phyloP scores from a whole-genome alignment of 1,284 basidiomycete species.

The Gastroboletus turbinatus region DNA sequence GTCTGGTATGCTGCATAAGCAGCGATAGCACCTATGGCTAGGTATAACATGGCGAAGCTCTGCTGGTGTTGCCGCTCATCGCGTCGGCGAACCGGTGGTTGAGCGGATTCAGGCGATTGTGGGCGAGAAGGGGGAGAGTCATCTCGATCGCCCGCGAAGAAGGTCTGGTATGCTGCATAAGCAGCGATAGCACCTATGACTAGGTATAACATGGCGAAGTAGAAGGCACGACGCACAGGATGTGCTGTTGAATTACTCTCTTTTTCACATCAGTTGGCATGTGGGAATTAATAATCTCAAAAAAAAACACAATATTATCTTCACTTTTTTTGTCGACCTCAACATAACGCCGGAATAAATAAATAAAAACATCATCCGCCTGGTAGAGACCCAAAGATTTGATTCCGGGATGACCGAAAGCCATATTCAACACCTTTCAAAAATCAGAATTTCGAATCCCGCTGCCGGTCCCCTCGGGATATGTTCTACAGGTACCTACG shows the following conservation, averaged over 20 bases:
- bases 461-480: too few species aligned
- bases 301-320: too few species aligned
- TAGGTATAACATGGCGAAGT: slow-evolving; percentile 19
- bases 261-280: too few species aligned
- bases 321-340: too few species aligned
- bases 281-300: too few species aligned
- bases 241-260: background rate
- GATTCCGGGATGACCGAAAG: too few species aligned
- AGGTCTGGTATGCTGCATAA: slow-evolving; percentile 2
- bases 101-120: background rate
- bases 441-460: too few species aligned
- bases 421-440: too few species aligned
- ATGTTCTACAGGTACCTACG: too few species aligned
- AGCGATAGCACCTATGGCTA: slow-evolving; percentile 10
- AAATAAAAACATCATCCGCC: too few species aligned
- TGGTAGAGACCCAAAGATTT: too few species aligned
- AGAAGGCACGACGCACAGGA: slow-evolving; percentile 2
- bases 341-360: too few species aligned
- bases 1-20: slow-evolving; percentile 5
- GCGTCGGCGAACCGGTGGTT: background rate
- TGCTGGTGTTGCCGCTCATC: slow-evolving; percentile 5
- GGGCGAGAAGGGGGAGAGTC: slow-evolving; percentile 3
- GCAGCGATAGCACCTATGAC: slow-evolving; percentile 8
- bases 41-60: slow-evolving; percentile 13
- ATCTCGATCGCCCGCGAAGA: slow-evolving; percentile 12